Evolutionary conservation across 2,329 filamentous ascomycete species (phyloP), one percentile per base, ranked within the genome.

Genomic region (Onygenales sp.): DNA sequence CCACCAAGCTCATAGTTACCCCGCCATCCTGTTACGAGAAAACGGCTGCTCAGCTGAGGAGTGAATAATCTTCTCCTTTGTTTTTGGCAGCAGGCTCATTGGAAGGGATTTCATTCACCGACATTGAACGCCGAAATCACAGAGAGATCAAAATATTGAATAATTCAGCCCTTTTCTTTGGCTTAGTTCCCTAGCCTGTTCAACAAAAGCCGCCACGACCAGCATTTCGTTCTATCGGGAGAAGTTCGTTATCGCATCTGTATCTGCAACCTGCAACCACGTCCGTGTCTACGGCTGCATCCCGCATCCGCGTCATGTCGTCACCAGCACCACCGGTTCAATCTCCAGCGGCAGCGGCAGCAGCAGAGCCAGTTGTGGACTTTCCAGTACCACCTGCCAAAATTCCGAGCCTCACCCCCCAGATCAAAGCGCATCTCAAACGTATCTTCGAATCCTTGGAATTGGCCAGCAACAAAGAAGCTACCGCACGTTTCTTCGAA

Each of bases 341-440:
- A 27, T 27, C 21, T 27, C 3, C 21, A 27, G 21, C 21, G 21
- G 21, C 21, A 27, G 21, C 3, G 5, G 21, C 21, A 27, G 21
- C 21, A 27, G 21, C 21, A 27, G 21, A 27, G 21, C 21, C 21
- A 27, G 21, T 27, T 27, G 21, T 27, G 21, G 21, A 27, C 21
- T 27, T 27, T 27, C 21, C 21, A 27, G 21, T 27, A 27, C 21
- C 21, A 27, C 21, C 21, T 27, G 21, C 36, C 32, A 45, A 51
- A 53, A 48, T 57, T 47, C 33, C 48, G 33, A 38, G 50, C n/a
- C 70, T 72, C 55, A 64, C 69, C 9, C 59, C 66, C 5, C 49
- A 62, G 2, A 58, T 73, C 13, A 58, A 68, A 8, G 50, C 58
- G 7, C 64, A 72, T 51, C 56, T 75, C 13, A 58, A 69, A 38